Evolutionary conservation across 805 yeast genomes (phyloP).

Genomic region (Nakazawaea molendinolei): DNA sequence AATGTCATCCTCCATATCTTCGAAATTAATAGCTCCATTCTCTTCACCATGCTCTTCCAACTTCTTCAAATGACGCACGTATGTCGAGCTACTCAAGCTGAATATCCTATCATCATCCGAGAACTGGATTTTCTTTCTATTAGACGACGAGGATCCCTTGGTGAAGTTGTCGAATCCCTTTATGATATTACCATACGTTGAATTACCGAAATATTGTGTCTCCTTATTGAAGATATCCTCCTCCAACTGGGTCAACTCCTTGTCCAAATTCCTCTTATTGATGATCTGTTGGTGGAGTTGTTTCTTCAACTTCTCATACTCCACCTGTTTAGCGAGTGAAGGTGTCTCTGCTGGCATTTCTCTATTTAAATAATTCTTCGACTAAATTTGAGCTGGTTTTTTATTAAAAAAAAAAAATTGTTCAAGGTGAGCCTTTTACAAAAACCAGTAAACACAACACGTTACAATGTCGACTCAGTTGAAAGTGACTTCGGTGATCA

Average conservation of each 20-base stretch:
- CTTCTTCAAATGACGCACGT: conserved; percentile 54
- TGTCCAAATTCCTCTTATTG: conserved; percentile 60
- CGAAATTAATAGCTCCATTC: conserved; percentile 6
- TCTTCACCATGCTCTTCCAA: conserved; percentile 29
- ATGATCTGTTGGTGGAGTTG: conserved; percentile 58
- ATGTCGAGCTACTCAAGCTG: conserved; percentile 67
- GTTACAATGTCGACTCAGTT: conserved; percentile 17
- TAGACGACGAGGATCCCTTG: conserved; percentile 34
- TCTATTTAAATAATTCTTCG: neutral
- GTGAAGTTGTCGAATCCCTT: conserved; percentile 84
- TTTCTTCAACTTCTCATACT: conserved; percentile 62
- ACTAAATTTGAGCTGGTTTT: neutral
- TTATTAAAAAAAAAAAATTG: neutral
- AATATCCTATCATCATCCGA: conserved; percentile 77
- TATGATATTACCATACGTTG: conserved; percentile 70
- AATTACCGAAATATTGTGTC: conserved; percentile 66
- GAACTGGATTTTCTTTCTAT: conserved; percentile 42
- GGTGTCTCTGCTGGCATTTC: conserved; percentile 11
- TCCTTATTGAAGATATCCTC: conserved; percentile 77
- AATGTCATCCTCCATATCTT: conserved; percentile 7
- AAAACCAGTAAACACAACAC: conserved; percentile 13
- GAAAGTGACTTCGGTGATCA: conserved; percentile 54
- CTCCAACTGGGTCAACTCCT: conserved; percentile 55
- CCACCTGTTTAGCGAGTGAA: conserved; percentile 27
- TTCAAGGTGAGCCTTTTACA: conserved; percentile 2